Evolutionary conservation across 106 monocot genomes (phyloP), one percentile per base, ranked within the genome.

Genomic region (Acorus gramineus): DNA sequence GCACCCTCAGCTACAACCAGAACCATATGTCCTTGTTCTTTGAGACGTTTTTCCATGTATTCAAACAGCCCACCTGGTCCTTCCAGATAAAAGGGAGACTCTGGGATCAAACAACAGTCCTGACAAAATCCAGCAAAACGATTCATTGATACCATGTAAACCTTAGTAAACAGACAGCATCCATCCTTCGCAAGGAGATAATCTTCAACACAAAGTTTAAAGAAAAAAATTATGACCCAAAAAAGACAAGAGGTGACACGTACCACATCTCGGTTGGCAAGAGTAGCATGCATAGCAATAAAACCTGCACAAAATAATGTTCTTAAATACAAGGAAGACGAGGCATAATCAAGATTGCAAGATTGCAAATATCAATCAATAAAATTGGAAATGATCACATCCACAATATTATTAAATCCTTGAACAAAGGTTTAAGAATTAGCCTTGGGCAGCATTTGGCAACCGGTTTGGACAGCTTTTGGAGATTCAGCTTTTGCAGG

Each of bases 61-160:
- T 82, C 79, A 50, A 75, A 68, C 7, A 86, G 69, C 46, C 82
- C 85, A 54, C 82, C 85, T 64, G 62, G 61, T 28, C 85, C 85
- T 72, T 82, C 85, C 14, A 86, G 65, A 67, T 86, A 76, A 64
- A 86, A 86, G 8, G 78, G 78, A 53, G 85, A 79, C 61, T 86
- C 85, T 45, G 85, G 85, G 51, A 86, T 86, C 68, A 89, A 70
- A 66, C 89, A 89, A 66, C 89, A 89, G 71, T 89, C 89, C 85
- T 89, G 59, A 67, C 50, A 46, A 71, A 61, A 53, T 44, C 8
- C 7, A 60, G 62, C 51, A 55, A 12, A 65, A 2, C 14, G 52
- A 28, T 28, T 28, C 28, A 28, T 28, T 28, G 28, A 1, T 28
- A 28, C 28, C 28, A 28, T 28, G 28, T 28, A 28, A 28, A 28